Conservation (phyloP, 805 yeast species). For the Wickerhamomyces ciferrii region DNA sequence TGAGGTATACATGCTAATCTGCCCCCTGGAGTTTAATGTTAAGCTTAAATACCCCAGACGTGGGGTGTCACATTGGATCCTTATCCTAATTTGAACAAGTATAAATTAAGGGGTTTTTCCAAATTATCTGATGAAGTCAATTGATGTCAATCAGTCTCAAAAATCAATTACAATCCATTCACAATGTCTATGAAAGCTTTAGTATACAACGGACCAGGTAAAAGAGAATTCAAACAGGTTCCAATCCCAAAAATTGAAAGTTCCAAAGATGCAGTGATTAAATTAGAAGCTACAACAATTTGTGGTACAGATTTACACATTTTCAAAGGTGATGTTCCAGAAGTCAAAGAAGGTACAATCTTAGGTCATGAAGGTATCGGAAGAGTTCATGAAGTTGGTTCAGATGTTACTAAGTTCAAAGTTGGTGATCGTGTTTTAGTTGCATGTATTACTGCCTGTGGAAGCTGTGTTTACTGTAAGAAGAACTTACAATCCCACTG, state of each 20-base stretch:
- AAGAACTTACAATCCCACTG: slow-evolving; percentile 58
- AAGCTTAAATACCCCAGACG: neutral
- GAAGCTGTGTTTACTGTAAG: slow-evolving; percentile 49
- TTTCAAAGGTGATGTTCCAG: slow-evolving; percentile 55
- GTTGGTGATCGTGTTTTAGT: slow-evolving; percentile 56
- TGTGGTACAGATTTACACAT: slow-evolving; percentile 66
- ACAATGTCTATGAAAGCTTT: slow-evolving; percentile 37
- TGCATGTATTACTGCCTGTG: slow-evolving; percentile 64
- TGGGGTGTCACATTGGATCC: too few species aligned
- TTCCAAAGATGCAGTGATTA: slow-evolving; percentile 53
- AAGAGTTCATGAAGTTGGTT: slow-evolving; percentile 43
- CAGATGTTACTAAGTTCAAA: slow-evolving; percentile 41
- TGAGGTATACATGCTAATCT: too few species aligned
- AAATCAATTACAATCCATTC: neutral
- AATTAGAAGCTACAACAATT: slow-evolving; percentile 52
- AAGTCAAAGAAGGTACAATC: slow-evolving; percentile 38
- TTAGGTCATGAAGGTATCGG: slow-evolving; percentile 67
- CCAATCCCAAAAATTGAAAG: slow-evolving; percentile 37
- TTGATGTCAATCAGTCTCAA: neutral
- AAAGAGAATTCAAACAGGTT: slow-evolving; percentile 30
- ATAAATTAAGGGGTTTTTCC: neutral
- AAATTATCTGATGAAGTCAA: neutral
- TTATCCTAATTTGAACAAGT: neutral
- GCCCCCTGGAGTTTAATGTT: too few species aligned
- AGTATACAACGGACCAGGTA: slow-evolving; percentile 39